Evolutionary conservation across 805 yeast species (phyloP).

Genomic region (Lipomyces mesembrius): DNA sequence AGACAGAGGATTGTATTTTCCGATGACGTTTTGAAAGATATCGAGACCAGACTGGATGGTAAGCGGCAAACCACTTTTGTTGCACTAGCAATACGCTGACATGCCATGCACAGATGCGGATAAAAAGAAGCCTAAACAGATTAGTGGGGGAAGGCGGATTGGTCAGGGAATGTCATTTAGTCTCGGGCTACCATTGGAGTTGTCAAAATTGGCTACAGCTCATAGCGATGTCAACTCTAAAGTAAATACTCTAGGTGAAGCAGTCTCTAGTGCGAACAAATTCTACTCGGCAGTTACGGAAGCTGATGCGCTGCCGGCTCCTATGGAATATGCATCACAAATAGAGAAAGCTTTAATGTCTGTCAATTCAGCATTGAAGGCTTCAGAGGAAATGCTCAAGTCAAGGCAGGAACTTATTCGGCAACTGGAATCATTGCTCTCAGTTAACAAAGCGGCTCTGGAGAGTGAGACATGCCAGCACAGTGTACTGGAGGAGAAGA

Average conservation of each 20-base stretch:
- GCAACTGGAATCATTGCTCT: slow-evolving; percentile 44
- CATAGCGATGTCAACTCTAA: slow-evolving; percentile 12
- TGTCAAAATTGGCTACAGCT: slow-evolving; percentile 32
- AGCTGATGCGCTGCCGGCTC: slow-evolving; percentile 46
- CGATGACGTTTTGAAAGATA: slow-evolving; percentile 43
- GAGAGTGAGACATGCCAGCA: slow-evolving; percentile 41
- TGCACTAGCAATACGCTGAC: slow-evolving; percentile 13
- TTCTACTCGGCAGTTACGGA: slow-evolving; percentile 37
- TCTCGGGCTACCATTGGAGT: slow-evolving; percentile 33
- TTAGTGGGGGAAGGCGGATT: slow-evolving; percentile 30
- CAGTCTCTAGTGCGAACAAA: slow-evolving; percentile 23
- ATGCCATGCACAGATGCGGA: slow-evolving; percentile 23
- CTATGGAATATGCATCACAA: slow-evolving; percentile 43
- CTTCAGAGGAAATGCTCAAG: slow-evolving; percentile 42
- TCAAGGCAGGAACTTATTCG: slow-evolving; percentile 38
- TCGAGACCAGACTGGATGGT: slow-evolving; percentile 41
- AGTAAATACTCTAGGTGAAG: slow-evolving; percentile 16
- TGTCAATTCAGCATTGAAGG: slow-evolving; percentile 39
- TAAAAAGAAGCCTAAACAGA: slow-evolving; percentile 23
- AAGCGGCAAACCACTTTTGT: background rate
- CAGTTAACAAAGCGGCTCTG: slow-evolving; percentile 41
- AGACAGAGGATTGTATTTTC: slow-evolving; percentile 60
- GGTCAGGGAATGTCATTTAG: slow-evolving; percentile 35
- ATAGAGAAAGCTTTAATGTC: slow-evolving; percentile 39
- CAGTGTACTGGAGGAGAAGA: slow-evolving; percentile 43